Base-by-base conservation (phyloP, 2,329 filamentous ascomycete species). In the Talaromyces verruculosus region DNA sequence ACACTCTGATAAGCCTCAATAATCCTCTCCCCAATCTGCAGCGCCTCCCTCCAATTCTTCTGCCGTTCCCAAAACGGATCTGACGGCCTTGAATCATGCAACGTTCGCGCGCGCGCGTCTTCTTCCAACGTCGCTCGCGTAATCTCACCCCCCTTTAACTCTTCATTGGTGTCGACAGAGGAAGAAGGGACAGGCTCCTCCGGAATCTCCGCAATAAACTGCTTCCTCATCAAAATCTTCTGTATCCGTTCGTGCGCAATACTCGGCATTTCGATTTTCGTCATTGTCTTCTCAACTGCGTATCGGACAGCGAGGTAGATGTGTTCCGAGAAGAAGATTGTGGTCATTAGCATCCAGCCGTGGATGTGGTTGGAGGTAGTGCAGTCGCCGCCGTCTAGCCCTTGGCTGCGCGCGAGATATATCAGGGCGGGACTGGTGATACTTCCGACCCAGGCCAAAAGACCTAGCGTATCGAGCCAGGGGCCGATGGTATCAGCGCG, bases 401-500 rank as follows among this genome's bases (percentile, higher is more conserved):
- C 84, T 64, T 89, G 84, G 61, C 88, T 87, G 70, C 87, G 89
- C 82, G 97, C 98, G 72, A 99, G 87, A 77, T 93, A 97, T 0
- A 97, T 89, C 39, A 99, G 85, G 0, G 93, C 92, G 0, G 93
- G 88, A 69, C 91, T 93, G 6, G 92, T 96, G 69, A 99, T 84
- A 73, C 91, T 96, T 63, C 95, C 95, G 6, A 97, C 84, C 95
- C 95, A 99, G 1, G 93, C 91, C 15, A 99, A 82, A 78, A 99
- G 97, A 10, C 89, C 89, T 1, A 99, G 84, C 1, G 91, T 90
- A 70, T 93, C 88, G 8, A 99, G 84, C 95, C 95, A 99, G 1
- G 95, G 93, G 0, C 95, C 95, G 70, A 99, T 99, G 0, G 91
- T 96, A 78, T 99, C 95, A 2, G 92, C 89, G 64, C 95, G 88